These are phyloP conservation scores for Nephromyces sp. DNA, from an alignment of 169 alveolate species.

Conservation along the genomic window DNA sequence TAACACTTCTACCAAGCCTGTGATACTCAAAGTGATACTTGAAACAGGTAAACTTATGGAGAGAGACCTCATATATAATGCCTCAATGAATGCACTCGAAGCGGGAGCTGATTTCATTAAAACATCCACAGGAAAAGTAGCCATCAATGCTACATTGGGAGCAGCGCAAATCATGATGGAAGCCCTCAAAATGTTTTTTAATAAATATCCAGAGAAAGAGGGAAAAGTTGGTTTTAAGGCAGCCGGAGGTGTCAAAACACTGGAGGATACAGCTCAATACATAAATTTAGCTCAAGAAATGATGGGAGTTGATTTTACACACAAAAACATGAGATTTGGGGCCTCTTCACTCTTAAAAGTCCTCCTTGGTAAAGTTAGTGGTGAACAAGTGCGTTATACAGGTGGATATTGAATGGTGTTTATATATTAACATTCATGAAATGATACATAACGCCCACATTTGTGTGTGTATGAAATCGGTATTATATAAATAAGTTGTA, in stretches of 20 bases:
- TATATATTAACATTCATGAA: too few species aligned
- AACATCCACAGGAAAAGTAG: slow-evolving; percentile 48
- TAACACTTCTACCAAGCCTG: neutral
- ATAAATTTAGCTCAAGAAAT: slow-evolving; percentile 20
- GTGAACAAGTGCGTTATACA: neutral
- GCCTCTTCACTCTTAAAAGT: slow-evolving; percentile 9
- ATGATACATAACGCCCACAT: too few species aligned
- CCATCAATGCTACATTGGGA: slow-evolving; percentile 37
- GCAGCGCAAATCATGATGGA: slow-evolving; percentile 22
- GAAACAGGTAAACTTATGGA: slow-evolving; percentile 44
- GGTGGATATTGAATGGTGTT: too few species aligned
- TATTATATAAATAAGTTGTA: too few species aligned
- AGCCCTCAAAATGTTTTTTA: slow-evolving; percentile 19
- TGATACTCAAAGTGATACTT: slow-evolving; percentile 39
- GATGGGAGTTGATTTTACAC: slow-evolving; percentile 20
- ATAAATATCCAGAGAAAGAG: slow-evolving; percentile 5
- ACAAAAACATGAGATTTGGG: slow-evolving; percentile 5
- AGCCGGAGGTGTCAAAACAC: slow-evolving; percentile 43
- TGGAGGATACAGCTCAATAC: slow-evolving; percentile 34
- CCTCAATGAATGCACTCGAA: slow-evolving; percentile 33
- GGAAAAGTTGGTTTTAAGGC: slow-evolving; percentile 44
- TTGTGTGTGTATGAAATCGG: too few species aligned
- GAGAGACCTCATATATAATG: slow-evolving; percentile 27
- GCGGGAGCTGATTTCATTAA: slow-evolving; percentile 48
- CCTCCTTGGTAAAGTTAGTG: neutral